Evolutionary conservation across 1,284 basidiomycete genomes (phyloP).

Genomic region (Cryptococcus sp.): DNA sequence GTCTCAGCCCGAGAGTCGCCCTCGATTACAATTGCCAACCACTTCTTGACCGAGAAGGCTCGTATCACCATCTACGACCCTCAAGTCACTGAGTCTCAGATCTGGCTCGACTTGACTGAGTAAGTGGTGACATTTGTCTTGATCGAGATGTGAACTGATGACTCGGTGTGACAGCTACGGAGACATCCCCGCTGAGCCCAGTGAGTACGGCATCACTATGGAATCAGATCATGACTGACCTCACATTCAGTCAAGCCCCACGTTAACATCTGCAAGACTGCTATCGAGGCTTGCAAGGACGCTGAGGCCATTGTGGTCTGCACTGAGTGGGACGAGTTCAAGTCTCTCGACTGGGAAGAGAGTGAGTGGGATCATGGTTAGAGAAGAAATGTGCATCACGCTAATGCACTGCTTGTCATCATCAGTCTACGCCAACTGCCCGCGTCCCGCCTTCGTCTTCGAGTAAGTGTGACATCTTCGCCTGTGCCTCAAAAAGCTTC

Average conservation of each 20-base stretch:
- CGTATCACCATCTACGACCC: constrained; percentile 89
- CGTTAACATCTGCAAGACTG: constrained; percentile 73
- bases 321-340: constrained; percentile 97
- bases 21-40: constrained; percentile 89
- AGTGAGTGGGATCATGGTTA: constrained; percentile 19
- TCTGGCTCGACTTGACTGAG: constrained; percentile 59
- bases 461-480: constrained; percentile 56
- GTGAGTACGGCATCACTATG: constrained; percentile 11
- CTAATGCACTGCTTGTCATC: neutral
- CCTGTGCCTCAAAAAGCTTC: neutral
- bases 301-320: constrained; percentile 88
- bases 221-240: constrained; percentile 1
- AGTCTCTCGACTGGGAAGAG: constrained; percentile 79
- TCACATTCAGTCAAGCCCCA: constrained; percentile 72
- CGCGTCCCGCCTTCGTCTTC: constrained; percentile 94
- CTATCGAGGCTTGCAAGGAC: constrained; percentile 81
- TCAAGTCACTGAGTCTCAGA: constrained; percentile 62
- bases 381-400: neutral
- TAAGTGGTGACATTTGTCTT: constrained; percentile 12
- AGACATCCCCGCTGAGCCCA: constrained; percentile 44
- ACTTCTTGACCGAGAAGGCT: constrained; percentile 90
- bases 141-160: neutral
- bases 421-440: constrained; percentile 80
- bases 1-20: constrained; percentile 78
- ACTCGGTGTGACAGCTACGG: constrained; percentile 40